Evolutionary conservation across 768 basidiomycete genomes (phyloP).

Genomic region (Lentinula detonsa): DNA sequence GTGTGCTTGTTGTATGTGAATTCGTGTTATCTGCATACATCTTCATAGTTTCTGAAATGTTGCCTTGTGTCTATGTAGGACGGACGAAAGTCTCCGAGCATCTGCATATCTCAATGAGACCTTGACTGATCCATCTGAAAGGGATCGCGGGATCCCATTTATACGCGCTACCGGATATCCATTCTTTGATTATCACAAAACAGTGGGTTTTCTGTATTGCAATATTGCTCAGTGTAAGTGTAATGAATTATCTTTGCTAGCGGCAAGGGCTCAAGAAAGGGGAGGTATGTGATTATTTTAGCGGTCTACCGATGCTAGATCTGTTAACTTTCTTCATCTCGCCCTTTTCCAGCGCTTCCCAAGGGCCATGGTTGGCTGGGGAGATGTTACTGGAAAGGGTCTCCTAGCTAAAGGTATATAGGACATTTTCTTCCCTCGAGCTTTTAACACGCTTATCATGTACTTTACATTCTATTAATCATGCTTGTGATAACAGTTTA

Average conservation of each 20-base stretch:
- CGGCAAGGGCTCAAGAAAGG: conserved; percentile 11
- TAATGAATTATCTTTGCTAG: neutral
- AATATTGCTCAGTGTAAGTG: neutral
- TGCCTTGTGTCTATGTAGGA: neutral
- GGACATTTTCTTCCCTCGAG: neutral
- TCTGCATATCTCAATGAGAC: conserved; percentile 24
- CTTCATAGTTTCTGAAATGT: neutral
- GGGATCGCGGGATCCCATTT: conserved; percentile 9
- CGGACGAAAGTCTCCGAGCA: conserved; percentile 16
- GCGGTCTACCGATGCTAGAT: neutral
- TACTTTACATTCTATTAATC: neutral
- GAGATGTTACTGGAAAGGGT: conserved; percentile 18
- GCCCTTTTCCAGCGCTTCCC: conserved; percentile 17
- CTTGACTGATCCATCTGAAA: conserved; percentile 22
- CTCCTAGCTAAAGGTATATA: conserved; percentile 21
- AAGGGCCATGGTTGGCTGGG: conserved; percentile 25
- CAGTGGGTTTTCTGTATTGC: neutral
- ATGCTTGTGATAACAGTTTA: conserved; percentile 18
- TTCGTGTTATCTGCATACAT: neutral
- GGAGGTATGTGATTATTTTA: neutral
- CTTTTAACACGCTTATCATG: neutral
- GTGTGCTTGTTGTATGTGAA: conserved; percentile 19
- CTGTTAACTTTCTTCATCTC: neutral
- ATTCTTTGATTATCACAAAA: conserved; percentile 12
- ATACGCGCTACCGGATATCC: conserved; percentile 12